Percentiles rank a stretch among this genome's conserved stretches.
These are phyloP conservation scores for Cryphonectria carpinicola DNA, from an alignment of 2,329 filamentous ascomycete species.

Conservation along the genomic window DNA sequence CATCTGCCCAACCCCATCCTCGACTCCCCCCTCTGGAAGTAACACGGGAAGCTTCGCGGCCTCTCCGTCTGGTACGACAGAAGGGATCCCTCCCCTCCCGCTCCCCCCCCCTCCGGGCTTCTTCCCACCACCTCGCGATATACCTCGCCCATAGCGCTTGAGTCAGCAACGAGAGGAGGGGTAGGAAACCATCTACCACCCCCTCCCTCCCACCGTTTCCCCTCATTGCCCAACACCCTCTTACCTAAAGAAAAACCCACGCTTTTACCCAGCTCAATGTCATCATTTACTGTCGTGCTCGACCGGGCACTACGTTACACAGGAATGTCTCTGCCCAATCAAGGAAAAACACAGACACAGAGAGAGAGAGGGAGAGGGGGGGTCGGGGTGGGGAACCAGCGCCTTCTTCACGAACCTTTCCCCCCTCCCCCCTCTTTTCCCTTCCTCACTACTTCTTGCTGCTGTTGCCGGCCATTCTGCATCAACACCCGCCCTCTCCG, in stretches of 20 bases:
- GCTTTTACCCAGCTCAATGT: not conserved
- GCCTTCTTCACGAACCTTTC: not conserved
- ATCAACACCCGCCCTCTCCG: not conserved
- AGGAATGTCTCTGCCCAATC: not conserved
- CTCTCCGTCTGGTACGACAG: not conserved
- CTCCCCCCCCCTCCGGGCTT: not conserved
- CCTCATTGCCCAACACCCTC: not conserved
- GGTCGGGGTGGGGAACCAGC: not conserved
- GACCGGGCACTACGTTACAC: not conserved
- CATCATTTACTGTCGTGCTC: not conserved
- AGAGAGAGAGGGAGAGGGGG: not conserved
- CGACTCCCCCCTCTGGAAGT: not conserved
- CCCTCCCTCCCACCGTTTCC: not conserved
- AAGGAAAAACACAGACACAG: not conserved
- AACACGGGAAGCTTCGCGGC: not conserved
- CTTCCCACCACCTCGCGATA: not conserved
- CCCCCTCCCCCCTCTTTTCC: not conserved
- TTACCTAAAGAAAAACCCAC: constrained; percentile 2
- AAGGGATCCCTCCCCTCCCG: too few species aligned
- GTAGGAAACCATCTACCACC: not conserved
- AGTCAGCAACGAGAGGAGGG: not conserved
- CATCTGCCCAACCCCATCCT: not conserved
- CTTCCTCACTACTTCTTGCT: not conserved
- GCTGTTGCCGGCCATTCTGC: not conserved
- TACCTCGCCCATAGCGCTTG: not conserved